These are phyloP conservation scores for Umbellularia californica DNA, from an alignment of 164 flowering plant species.

Conservation along the genomic window DNA sequence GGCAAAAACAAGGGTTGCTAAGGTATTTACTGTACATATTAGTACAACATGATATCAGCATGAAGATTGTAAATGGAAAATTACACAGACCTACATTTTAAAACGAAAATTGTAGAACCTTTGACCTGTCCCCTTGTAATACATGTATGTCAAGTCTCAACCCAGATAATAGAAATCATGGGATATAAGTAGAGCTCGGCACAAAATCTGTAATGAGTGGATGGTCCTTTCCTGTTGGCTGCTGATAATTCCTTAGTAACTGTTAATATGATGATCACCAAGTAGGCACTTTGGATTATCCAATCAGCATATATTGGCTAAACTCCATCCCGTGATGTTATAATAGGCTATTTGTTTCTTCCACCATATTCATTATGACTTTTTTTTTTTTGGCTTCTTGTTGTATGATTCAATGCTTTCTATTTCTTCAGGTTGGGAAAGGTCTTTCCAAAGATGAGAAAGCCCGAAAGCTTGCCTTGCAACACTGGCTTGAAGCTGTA, in stretches of 20 bases:
- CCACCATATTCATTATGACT: not conserved
- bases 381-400: not conserved
- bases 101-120: too few relatives aligned
- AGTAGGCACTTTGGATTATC: too few relatives aligned
- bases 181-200: too few relatives aligned
- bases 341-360: not conserved
- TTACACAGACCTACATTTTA: not conserved
- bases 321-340: not conserved
- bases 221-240: too few relatives aligned
- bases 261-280: too few relatives aligned
- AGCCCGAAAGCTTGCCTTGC: slow-evolving; percentile 63
- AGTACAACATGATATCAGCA: not conserved
- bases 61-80: not conserved
- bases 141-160: too few relatives aligned
- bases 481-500: slow-evolving; percentile 91
- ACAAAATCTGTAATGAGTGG: too few relatives aligned
- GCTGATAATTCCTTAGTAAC: too few relatives aligned
- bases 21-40: slow-evolving; percentile 30
- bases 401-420: not conserved
- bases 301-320: not conserved
- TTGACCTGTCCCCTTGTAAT: too few relatives aligned
- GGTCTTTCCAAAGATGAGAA: slow-evolving; percentile 73
- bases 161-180: too few relatives aligned
- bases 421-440: slow-evolving; percentile 53
- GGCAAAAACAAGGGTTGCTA: slow-evolving; percentile 51